A percentile compares a stretch with the other conserved stretches of the same genome.
phyloP scores from a whole-genome alignment of 2,329 filamentous ascomycete genomes.

The Diaporthe helianthi region DNA sequence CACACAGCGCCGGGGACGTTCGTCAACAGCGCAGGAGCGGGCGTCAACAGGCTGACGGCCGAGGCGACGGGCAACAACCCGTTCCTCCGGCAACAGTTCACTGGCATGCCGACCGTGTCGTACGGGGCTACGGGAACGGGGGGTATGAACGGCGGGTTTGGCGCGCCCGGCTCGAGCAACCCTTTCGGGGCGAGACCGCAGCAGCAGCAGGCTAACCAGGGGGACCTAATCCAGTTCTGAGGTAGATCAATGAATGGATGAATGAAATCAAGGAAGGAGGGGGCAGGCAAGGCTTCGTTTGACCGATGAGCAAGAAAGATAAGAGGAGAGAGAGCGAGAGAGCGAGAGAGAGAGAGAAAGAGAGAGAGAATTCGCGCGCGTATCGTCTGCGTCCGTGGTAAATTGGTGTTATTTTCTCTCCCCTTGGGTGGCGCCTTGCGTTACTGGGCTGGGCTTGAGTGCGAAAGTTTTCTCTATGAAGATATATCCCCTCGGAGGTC shows the following conservation, averaged over 20 bases:
- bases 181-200: conserved; percentile 65
- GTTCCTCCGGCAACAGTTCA: conserved; percentile 85
- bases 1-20: conserved; percentile 97
- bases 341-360: neutral
- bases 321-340: neutral
- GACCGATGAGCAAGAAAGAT: neutral
- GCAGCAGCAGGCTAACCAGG: conserved; percentile 52
- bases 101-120: conserved; percentile 71
- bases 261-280: neutral
- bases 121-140: conserved; percentile 66
- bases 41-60: conserved; percentile 71
- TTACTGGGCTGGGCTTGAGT: conserved; percentile 9
- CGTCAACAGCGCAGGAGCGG: conserved; percentile 90
- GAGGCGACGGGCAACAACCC: conserved; percentile 87
- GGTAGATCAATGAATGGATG: neutral
- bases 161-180: conserved; percentile 57
- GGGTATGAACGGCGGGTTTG: conserved; percentile 57
- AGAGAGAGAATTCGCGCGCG: neutral
- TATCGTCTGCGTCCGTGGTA: neutral
- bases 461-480: conserved; percentile 17
- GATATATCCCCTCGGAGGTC: conserved; percentile 31
- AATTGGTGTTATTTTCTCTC: conserved; percentile 12
- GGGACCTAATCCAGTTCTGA: conserved; percentile 68
- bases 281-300: neutral
- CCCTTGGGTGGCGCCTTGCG: conserved; percentile 29